Base-by-base conservation (phyloP, 768 basidiomycete species). In the Ramaria sp. region DNA sequence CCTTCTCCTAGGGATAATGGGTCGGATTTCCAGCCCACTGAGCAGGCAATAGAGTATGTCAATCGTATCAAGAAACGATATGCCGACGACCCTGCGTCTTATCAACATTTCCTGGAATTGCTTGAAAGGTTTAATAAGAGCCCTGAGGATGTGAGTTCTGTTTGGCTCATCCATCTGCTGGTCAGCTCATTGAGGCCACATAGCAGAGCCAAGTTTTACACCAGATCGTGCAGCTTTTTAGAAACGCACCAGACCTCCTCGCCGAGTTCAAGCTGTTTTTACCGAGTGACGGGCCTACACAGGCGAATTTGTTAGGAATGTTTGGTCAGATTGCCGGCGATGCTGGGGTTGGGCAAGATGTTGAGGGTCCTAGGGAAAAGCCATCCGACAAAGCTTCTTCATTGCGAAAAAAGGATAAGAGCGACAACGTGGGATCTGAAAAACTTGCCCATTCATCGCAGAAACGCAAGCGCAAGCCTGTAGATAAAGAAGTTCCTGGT, bases 1-100 rank as follows among this genome's bases (percentile, higher is more conserved):
- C 5, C 48, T n/a, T 22, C 48, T 6, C 48, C 47, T 9, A 18
- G 48, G 16, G 48, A 50, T 15, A n/a, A 10, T 4, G 16, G 32
- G 6, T 34, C 53, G 18, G 53, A 44, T 10, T 37, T 55, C 16
- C 53, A 71, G 58, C 70, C 79, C 22, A 78, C 86, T 39, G 79
- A 83, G 60, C 69, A 81, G 16, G 96, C 96, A 0, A 84, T 98
- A 55, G 82, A 90, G 62, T 98, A 95, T 61, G 92, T 99, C 30
- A 92, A 94, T 69, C 92, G 92, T 70, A 96, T 98, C 69, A 97
- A 96, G 67, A 84, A 86, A 56, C 82, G 92, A 15, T 96, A 90
- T 68, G 65, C 67, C 25, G 66, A 69, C 52, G 88, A 95, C 58
- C 79, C 89, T 0, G 90, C 92, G 15, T 92, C 87, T 4, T 91